Conservation (phyloP, 441 rosid species). For the Adansonia grandidieri region DNA sequence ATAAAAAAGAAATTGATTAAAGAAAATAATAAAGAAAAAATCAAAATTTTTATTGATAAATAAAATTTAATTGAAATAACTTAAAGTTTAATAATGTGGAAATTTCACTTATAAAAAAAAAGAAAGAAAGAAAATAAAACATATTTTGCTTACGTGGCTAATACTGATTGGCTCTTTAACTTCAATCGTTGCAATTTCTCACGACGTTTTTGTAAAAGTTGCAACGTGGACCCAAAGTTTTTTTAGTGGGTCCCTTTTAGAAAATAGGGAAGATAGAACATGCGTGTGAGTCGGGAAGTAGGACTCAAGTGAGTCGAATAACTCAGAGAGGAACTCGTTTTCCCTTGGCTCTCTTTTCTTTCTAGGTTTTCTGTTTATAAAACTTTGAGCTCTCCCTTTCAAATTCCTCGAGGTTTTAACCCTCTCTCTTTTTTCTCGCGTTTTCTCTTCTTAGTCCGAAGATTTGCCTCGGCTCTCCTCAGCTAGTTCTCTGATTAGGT, state of each 20-base stretch:
- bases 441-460: background rate
- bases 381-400: background rate
- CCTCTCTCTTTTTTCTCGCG: background rate
- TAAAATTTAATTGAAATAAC: too few species aligned
- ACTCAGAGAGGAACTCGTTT: conserved; percentile 18
- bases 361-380: conserved; percentile 34
- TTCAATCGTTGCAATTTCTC: background rate
- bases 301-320: conserved; percentile 29
- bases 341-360: conserved; percentile 10
- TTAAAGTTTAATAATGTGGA: too few species aligned
- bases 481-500: conserved; percentile 41
- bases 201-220: background rate
- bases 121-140: too few species aligned
- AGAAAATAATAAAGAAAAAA: too few species aligned
- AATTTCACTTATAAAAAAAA: too few species aligned
- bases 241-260: background rate
- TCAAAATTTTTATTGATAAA: too few species aligned
- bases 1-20: too few species aligned
- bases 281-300: background rate
- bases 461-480: background rate
- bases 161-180: background rate
- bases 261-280: background rate
- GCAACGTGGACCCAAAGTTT: background rate
- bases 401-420: conserved; percentile 33
- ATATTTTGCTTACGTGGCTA: background rate